phyloP scores from a whole-genome alignment of 495 filamentous ascomycete species.

The Entonaema liquescens region DNA sequence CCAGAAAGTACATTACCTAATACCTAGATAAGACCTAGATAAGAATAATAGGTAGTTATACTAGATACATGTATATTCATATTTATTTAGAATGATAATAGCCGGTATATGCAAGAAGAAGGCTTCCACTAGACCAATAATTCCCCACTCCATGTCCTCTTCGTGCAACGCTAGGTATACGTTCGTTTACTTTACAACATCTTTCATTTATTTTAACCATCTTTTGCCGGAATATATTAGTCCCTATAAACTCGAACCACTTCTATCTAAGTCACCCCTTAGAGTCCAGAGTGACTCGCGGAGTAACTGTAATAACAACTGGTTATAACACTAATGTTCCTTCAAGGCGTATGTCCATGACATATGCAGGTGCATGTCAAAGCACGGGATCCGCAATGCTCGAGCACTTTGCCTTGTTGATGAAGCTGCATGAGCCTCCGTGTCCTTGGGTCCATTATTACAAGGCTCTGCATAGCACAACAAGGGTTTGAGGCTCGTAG shows the following conservation, averaged over 20 bases:
- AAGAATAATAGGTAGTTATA: no score
- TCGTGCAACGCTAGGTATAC: not conserved
- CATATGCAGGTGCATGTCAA: slow-evolving; percentile 15
- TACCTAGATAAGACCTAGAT: not conserved
- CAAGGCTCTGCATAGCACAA: slow-evolving; percentile 27
- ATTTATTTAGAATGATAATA: not conserved
- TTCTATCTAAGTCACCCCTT: no score
- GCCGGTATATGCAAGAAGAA: slow-evolving; percentile 10
- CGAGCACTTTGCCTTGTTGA: slow-evolving; percentile 21
- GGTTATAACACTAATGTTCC: not conserved
- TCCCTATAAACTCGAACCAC: no score
- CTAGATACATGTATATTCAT: slow-evolving; percentile 6
- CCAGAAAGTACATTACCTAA: slow-evolving; percentile 29
- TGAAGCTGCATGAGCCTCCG: slow-evolving; percentile 15
- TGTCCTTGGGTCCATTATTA: slow-evolving; percentile 28
- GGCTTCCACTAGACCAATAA: not conserved
- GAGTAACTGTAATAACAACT: not conserved
- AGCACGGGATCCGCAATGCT: slow-evolving; percentile 22
- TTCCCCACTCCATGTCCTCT: not conserved
- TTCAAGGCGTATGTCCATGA: not conserved
- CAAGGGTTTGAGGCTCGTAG: slow-evolving; percentile 32
- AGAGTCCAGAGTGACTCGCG: not conserved
- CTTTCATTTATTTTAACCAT: not conserved
- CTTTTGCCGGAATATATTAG: not conserved
- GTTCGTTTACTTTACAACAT: not conserved